Evolutionary conservation across 2,329 filamentous ascomycete species (phyloP), one percentile per base, ranked within the genome.

Genomic region (Colletotrichum sp.): DNA sequence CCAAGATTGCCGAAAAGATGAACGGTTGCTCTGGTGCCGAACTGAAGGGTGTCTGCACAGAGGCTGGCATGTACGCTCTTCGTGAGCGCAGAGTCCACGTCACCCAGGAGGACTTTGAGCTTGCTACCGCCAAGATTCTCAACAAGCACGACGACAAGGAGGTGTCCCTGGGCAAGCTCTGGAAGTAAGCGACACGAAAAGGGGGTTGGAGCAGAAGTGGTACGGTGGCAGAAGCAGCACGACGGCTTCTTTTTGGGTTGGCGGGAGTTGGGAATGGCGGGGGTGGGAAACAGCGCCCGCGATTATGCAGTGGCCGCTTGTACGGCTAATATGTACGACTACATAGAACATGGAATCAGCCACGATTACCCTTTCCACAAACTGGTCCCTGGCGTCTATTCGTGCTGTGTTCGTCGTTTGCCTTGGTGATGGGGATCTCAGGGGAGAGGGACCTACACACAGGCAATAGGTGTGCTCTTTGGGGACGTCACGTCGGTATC

Each of bases 61-160:
- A 99, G 87, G 96, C 97, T 4, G 97, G 97, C 82, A 99, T 99
- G 97, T 99, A 97, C 84, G 97, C 97, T 16, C 90, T 99, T 79
- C 93, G 97, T 80, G 97, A 99, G 88, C 91, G 97, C 83, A 93
- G 97, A 87, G 96, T 99, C 75, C 97, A 99, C 85, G 97, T 99
- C 79, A 99, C 97, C 49, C 97, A 99, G 86, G 97, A 99, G 87
- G 97, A 99, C 87, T 99, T 99, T 85, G 97, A 99, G 85, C 91
- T 99, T 78, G 97, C 97, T 39, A 99, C 97, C 8, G 97, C 97
- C 84, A 99, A 99, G 94, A 96, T 99, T 77, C 91, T 99, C 84
- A 99, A 99, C 92, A 99, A 98, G 91, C 97, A 99, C 85, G 97
- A 99, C 83, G 97, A 99, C 87, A 99, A 99, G 91, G 96, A 98